Percentiles rank a stretch among this genome's conserved stretches.
Evolutionary conservation across 2,329 filamentous ascomycete species (phyloP).

Genomic region (Fusarium circinatum): DNA sequence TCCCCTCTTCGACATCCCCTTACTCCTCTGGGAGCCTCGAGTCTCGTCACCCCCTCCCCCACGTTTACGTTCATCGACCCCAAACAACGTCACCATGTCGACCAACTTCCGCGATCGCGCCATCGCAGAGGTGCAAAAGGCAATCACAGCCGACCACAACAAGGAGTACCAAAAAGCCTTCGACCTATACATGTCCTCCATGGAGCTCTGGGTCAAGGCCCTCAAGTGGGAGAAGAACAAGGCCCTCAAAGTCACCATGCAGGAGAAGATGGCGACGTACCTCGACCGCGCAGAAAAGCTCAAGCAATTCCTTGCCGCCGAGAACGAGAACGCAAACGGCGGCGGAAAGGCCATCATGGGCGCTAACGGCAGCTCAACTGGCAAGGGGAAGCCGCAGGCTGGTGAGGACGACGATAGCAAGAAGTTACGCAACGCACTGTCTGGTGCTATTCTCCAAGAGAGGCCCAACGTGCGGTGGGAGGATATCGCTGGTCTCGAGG

Average conservation of each 20-base stretch:
- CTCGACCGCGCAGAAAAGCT: slow-evolving; percentile 99
- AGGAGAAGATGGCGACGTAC: slow-evolving; percentile 93
- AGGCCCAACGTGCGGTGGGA: slow-evolving; percentile 98
- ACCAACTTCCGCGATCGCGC: slow-evolving; percentile 97
- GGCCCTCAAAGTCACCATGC: slow-evolving; percentile 96
- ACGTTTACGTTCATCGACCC: slow-evolving; percentile 17
- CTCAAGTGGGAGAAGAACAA: slow-evolving; percentile 99
- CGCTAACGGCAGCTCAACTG: slow-evolving; percentile 75
- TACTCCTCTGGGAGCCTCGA: not conserved
- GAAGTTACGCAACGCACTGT: slow-evolving; percentile 90
- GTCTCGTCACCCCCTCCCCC: slow-evolving; percentile 12
- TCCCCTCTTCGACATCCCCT: not conserved
- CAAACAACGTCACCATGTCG: slow-evolving; percentile 72
- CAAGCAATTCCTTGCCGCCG: slow-evolving; percentile 86
- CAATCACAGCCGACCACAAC: slow-evolving; percentile 94
- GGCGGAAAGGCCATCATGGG: slow-evolving; percentile 73
- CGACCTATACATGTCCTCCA: slow-evolving; percentile 92
- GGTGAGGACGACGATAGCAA: slow-evolving; percentile 87
- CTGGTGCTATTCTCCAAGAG: slow-evolving; percentile 92
- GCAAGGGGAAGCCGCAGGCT: slow-evolving; percentile 66
- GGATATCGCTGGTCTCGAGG: slow-evolving; percentile 93
- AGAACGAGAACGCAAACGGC: slow-evolving; percentile 73
- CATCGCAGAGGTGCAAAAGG: slow-evolving; percentile 96
- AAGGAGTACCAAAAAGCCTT: slow-evolving; percentile 98
- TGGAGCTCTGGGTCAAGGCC: slow-evolving; percentile 98